Evolutionary conservation across 2,329 filamentous ascomycete genomes (phyloP).

Genomic region (Colletotrichum sp.): DNA sequence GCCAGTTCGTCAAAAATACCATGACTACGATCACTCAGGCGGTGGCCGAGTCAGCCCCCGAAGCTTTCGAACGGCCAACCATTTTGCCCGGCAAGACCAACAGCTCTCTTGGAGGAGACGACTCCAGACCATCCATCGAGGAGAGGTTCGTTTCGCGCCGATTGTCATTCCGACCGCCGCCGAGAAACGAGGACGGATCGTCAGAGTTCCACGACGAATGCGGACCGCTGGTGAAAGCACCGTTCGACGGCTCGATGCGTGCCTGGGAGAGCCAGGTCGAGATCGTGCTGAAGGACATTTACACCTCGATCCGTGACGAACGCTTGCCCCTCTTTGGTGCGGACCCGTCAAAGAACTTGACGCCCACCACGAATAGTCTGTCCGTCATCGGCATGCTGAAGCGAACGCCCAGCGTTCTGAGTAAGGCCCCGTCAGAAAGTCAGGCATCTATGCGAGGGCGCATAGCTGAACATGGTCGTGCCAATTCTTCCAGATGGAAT

Average conservation of each 20-base stretch:
- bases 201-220: constrained; percentile 56
- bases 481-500: constrained; percentile 72
- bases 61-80: constrained; percentile 65
- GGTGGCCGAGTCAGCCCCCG: constrained; percentile 73
- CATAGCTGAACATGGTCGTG: constrained; percentile 61
- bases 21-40: constrained; percentile 86
- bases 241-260: constrained; percentile 76
- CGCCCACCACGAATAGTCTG: constrained; percentile 61
- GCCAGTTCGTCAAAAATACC: constrained; percentile 95
- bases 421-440: constrained; percentile 89
- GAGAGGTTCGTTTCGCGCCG: constrained; percentile 42
- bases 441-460: constrained; percentile 74
- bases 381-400: constrained; percentile 80
- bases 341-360: constrained; percentile 47
- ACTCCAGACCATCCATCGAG: constrained; percentile 37
- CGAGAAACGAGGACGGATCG: constrained; percentile 44
- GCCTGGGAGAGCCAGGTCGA: constrained; percentile 92
- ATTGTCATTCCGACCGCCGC: constrained; percentile 56
- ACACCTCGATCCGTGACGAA: constrained; percentile 85
- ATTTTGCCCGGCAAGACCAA: constrained; percentile 52
- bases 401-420: constrained; percentile 87
- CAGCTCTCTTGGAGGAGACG: constrained; percentile 29
- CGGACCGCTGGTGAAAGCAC: constrained; percentile 78
- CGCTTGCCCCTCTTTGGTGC: constrained; percentile 86
- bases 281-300: constrained; percentile 89